These are phyloP conservation scores for Crithidia fasciculata DNA, from an alignment of 208 protist species.

Conservation along the genomic window DNA sequence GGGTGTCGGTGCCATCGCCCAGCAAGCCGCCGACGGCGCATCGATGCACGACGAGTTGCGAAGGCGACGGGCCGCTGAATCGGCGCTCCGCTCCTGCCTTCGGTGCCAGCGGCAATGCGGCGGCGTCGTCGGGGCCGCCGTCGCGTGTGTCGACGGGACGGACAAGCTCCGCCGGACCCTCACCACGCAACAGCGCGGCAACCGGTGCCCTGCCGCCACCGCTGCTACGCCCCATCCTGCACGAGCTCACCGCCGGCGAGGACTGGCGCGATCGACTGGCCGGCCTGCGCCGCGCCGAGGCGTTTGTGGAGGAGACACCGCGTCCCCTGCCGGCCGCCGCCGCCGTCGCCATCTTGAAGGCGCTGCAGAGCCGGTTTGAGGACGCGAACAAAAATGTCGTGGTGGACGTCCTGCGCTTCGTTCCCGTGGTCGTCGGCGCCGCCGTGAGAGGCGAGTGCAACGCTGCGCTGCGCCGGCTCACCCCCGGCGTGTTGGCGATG, in stretches of 20 bases:
- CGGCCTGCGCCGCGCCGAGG: conserved; percentile 67
- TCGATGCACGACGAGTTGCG: conserved; percentile 24
- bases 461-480: conserved; percentile 47
- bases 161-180: conserved; percentile 18
- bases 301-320: conserved; percentile 47
- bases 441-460: conserved; percentile 45
- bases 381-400: conserved; percentile 91
- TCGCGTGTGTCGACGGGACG: conserved; percentile 5
- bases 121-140: background rate
- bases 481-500: conserved; percentile 71
- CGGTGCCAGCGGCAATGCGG: background rate
- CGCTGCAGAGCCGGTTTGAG: conserved; percentile 71
- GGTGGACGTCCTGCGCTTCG: conserved; percentile 79
- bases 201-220: conserved; percentile 11
- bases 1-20: conserved; percentile 6
- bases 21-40: conserved; percentile 14
- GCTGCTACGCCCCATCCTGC: conserved; percentile 43
- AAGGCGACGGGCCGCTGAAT: conserved; percentile 7
- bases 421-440: conserved; percentile 63
- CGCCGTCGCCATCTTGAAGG: conserved; percentile 57
- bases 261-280: conserved; percentile 85
- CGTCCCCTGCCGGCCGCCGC: conserved; percentile 42
- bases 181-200: conserved; percentile 24
- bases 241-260: conserved; percentile 57
- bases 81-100: background rate